Base-by-base conservation (phyloP, 345 rosid species). In the Sonneratia alba region DNA sequence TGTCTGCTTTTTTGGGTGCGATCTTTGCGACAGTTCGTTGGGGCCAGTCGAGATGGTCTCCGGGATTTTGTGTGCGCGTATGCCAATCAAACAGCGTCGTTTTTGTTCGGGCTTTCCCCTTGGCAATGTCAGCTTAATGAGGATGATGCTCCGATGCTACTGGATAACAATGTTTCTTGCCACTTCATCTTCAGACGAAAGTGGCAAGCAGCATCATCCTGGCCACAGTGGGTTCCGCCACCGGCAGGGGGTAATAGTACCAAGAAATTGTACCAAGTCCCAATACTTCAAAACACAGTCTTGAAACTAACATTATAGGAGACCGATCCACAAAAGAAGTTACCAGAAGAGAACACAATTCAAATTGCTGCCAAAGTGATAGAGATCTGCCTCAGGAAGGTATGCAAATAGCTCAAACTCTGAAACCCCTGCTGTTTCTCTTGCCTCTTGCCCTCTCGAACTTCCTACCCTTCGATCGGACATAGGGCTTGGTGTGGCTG, bases 381-480 rank as follows among this genome's bases (percentile, higher is more conserved):
- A 19, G 22, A 7, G 22, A 53, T 18, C 47, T 36, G 69, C 42
- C 42, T 6, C 42, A 6, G 15, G 18, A 1, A 47, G 51, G 51
- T 13, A 47, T 2, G 51, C 13, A 47, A 9, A 47, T 47, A 47
- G 9, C 51, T 47, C 76, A 91, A 78, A 83, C 89, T 70, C 89
- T 85, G 84, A 88, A 88, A 47, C 93, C 93, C 72, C 85, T 87
- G 84, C 90, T 87, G 87, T 88, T 90, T 72, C 96, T 88, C 51
- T 62, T 90, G 71, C 99, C 99, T 79, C 99, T 83, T 40, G 96
- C 98, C 77, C 71, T 88, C 86, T 92, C 97, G 73, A 87, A 95
- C 83, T 92, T 92, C 84, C 97, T 89, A 77, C 99, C 99, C 85
- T 83, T 85, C 0, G 89, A 63, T 14, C 99, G 87, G 56, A 95